Base-by-base conservation (phyloP, 2,329 filamentous ascomycete species). In the Fusarium begoniae region DNA sequence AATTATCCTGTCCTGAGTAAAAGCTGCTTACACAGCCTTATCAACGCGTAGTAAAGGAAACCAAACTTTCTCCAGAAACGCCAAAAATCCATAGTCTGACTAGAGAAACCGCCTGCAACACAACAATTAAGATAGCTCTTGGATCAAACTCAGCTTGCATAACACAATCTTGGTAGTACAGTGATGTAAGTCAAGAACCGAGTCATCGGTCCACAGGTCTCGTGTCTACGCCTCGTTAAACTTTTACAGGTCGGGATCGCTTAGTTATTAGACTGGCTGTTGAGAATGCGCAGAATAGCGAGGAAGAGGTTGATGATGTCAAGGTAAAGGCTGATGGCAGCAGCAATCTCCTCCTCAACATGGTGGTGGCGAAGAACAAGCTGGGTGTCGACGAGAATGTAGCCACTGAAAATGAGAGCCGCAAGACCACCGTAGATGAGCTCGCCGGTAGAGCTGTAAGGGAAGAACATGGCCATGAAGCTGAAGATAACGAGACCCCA, bases 221-320 rank as follows among this genome's bases (percentile, higher is more conserved):
- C 22, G 26, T 4, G 32, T 55, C 24, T 32, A 47, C 51, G 26
- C 15, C 43, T 24, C 20, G 17, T 38, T 30, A 28, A 17, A 54
- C 17, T 58, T 56, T 58, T 37, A 30, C 40, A 47, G 20, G 44
- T 40, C 58, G 54, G 32, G 59, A 55, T 44, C 26, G 40, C 28
- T 64, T 73, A 98, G 88, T 98, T 97, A 84, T 97, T 96, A 81
- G 91, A 92, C 88, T 98, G 94, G 86, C 93, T 97, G 88, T 99
- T 99, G 80, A 99, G 87, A 78, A 99, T 98, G 80, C 96, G 90
- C 80, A 99, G 87, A 80, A 99, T 99, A 60, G 94, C 93, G 76
- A 99, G 87, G 90, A 99, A 99, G 76, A 99, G 84, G 88, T 99
- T 99, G 87, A 98, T 94, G 74, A 98, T 91, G 82, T 98, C 96